Evolutionary conservation across 2,329 filamentous ascomycete genomes (phyloP), one percentile per base, ranked within the genome.

Genomic region (Xylariaceae sp.): DNA sequence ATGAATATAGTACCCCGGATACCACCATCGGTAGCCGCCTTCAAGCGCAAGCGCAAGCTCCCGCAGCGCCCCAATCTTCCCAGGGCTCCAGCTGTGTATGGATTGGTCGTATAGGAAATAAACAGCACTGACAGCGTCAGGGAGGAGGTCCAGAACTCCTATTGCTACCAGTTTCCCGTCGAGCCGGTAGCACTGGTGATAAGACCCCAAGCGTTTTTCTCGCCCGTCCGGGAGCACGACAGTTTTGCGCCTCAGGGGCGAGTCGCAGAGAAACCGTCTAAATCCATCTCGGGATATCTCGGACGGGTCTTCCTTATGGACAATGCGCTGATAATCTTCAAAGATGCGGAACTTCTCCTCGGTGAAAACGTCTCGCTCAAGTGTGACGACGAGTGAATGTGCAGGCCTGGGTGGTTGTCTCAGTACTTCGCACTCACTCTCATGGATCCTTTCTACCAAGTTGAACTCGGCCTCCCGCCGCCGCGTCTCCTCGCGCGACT

Each of bases 21-120:
- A 92, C 74, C 87, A 92, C 69, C 78, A 88, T 30, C 73, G 65
- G 52, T 89, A 88, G 0, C 76, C 81, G 5, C 68, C 69, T 54
- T 90, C 85, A 3, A 71, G 63, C 0, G 85, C 82, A 18, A 92
- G 60, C 0, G 78, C 69, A 44, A 86, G 83, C 60, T 92, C 86
- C 45, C 81, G 68, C 45, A 90, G 59, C 1, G 85, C 86, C 24
- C 83, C 81, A 4, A 90, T 62, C 60, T 90, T 92, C 1, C 86
- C 86, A 19, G 86, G 83, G 16, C 73, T 73, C 63, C 76, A 81
- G 40, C 71, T 69, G 50, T 84, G 78, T 37, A 88, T 78, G 47
- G 83, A 84, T 53, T 82, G 78, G 53, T 89, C 76, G 55, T 92
- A 92, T 44, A 92, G 64, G 56, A 92, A 87, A 63, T 92, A 92